These are phyloP conservation scores for Myxozyma sirexii DNA, from an alignment of 805 yeast species.

Conservation along the genomic window DNA sequence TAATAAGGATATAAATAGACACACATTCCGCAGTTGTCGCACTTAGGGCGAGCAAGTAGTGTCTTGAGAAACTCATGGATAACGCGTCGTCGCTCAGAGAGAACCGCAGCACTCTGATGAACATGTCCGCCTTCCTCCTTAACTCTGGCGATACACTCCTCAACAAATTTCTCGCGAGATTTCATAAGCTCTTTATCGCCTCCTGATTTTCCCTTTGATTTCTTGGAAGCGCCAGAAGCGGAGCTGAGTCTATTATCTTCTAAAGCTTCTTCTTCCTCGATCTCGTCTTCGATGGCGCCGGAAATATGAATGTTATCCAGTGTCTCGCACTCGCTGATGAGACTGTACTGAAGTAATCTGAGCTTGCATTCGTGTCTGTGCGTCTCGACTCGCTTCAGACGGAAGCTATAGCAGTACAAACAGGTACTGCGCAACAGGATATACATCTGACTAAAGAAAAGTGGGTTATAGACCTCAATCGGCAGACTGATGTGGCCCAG, in stretches of 20 bases:
- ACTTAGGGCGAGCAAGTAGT: conserved; percentile 74
- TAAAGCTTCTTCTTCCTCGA: conserved; percentile 49
- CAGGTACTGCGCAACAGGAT: conserved; percentile 81
- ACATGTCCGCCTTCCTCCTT: conserved; percentile 66
- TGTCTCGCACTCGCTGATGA: conserved; percentile 73
- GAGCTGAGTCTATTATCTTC: conserved; percentile 43
- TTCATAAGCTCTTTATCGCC: conserved; percentile 52
- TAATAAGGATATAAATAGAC: neutral
- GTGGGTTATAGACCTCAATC: conserved; percentile 90
- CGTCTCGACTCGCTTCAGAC: conserved; percentile 65
- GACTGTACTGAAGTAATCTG: conserved; percentile 82
- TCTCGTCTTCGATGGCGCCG: conserved; percentile 49
- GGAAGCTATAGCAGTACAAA: conserved; percentile 86
- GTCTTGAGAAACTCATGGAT: conserved; percentile 73
- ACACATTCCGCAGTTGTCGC: conserved; percentile 94
- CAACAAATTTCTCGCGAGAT: conserved; percentile 71
- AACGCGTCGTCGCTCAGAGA: conserved; percentile 77
- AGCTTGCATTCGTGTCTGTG: conserved; percentile 80
- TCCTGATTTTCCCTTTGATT: conserved; percentile 44
- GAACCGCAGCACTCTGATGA: conserved; percentile 74
- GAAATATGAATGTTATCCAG: conserved; percentile 61
- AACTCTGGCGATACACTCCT: conserved; percentile 53
- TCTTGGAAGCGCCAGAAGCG: conserved; percentile 38
- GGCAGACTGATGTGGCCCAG: conserved; percentile 98
- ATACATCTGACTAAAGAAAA: conserved; percentile 90